A percentile compares a stretch with the other conserved stretches of the same genome.
These are phyloP conservation scores for Przewalskia tangutica DNA, from an alignment of 257 asterid genomes.

Conservation along the genomic window DNA sequence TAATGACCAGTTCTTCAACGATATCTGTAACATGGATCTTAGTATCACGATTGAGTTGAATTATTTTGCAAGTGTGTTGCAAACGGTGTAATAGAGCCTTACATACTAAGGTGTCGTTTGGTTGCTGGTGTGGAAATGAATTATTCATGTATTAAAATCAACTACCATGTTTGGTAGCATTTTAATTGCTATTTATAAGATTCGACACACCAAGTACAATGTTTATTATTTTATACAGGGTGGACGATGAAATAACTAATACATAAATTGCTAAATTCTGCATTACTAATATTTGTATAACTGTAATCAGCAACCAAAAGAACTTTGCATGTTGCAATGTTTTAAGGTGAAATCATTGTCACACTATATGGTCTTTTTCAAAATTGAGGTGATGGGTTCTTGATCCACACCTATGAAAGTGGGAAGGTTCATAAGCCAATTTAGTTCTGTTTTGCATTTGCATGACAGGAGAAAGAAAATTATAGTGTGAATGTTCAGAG, in stretches of 20 bases:
- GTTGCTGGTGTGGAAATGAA: too few relatives aligned
- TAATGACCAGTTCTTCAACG: neutral
- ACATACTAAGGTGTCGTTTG: neutral
- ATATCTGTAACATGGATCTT: neutral
- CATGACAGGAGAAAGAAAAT: neutral
- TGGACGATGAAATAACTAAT: too few relatives aligned
- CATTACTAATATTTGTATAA: too few relatives aligned
- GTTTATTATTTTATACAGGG: too few relatives aligned
- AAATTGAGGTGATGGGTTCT: neutral
- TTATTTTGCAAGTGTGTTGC: neutral
- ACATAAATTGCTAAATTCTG: too few relatives aligned
- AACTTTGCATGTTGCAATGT: neutral
- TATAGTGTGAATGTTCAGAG: slow-evolving; percentile 2
- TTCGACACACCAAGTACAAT: too few relatives aligned
- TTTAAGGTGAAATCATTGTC: neutral
- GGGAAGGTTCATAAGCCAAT: neutral
- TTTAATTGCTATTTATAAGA: too few relatives aligned
- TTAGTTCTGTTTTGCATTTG: neutral
- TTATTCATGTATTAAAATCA: too few relatives aligned
- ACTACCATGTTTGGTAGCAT: too few relatives aligned
- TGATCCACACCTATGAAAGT: neutral
- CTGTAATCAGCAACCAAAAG: neutral
- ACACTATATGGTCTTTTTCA: neutral
- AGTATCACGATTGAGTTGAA: neutral
- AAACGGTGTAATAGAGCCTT: neutral